Percentiles rank a stretch among this genome's conserved stretches.
These are phyloP conservation scores for Neurospora intermedia DNA, from an alignment of 495 filamentous ascomycete genomes.

Conservation along the genomic window DNA sequence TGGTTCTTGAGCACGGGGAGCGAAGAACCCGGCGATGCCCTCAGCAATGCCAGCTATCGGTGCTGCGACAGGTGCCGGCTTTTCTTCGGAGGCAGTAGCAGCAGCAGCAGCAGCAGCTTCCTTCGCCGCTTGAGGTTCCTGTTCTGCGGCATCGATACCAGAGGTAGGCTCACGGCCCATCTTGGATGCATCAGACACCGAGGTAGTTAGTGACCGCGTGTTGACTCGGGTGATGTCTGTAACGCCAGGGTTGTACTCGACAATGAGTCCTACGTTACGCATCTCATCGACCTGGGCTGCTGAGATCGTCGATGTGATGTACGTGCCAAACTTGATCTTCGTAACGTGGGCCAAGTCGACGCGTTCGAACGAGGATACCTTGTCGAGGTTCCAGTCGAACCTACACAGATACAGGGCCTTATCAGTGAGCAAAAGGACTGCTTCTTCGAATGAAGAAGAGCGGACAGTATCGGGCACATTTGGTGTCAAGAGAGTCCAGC, in stretches of 20 bases:
- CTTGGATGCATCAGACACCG: slow-evolving; percentile 27
- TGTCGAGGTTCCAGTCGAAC: slow-evolving; percentile 89
- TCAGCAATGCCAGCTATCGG: background rate
- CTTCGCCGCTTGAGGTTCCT: slow-evolving; percentile 1
- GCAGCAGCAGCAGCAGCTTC: background rate
- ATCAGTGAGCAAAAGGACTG: slow-evolving; percentile 76
- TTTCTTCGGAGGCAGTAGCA: background rate
- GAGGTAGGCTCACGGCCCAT: background rate
- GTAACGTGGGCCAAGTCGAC: slow-evolving; percentile 63
- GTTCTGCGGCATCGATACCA: slow-evolving; percentile 2
- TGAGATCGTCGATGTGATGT: slow-evolving; percentile 79
- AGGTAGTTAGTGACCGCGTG: slow-evolving; percentile 63
- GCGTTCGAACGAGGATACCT: slow-evolving; percentile 82
- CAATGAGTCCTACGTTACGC: slow-evolving; percentile 71
- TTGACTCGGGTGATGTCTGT: slow-evolving; percentile 66
- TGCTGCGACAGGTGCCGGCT: slow-evolving; percentile 1
- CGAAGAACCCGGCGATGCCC: slow-evolving; percentile 22
- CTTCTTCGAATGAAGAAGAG: slow-evolving; percentile 71
- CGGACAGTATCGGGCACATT: slow-evolving; percentile 48
- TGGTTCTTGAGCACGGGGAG: slow-evolving; percentile 14
- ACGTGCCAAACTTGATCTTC: slow-evolving; percentile 66
- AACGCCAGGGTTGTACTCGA: slow-evolving; percentile 60
- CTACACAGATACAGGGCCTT: slow-evolving; percentile 74
- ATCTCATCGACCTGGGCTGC: slow-evolving; percentile 59
- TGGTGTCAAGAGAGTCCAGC: slow-evolving; percentile 65